phyloP scores from a whole-genome alignment of 371 early-diverging fungal genomes.

The Mortierella sp. region DNA sequence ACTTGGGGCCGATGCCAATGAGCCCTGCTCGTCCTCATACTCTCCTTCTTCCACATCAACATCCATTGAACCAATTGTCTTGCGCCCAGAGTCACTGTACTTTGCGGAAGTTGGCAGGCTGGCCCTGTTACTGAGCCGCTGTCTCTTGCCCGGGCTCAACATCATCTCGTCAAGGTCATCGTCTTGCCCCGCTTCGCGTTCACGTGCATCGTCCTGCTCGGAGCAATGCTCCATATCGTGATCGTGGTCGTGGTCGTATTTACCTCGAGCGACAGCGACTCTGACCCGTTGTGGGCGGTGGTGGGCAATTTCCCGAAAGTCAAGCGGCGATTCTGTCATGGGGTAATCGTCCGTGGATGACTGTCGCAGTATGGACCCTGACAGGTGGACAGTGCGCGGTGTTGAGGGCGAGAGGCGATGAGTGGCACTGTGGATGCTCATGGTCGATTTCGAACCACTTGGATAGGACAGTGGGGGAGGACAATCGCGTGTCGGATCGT shows the following conservation, averaged over 20 bases:
- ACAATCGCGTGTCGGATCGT: constrained; percentile 14
- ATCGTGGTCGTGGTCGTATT: constrained; percentile 13
- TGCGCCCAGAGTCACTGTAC: not conserved
- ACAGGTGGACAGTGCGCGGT: constrained; percentile 26
- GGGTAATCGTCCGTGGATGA: constrained; percentile 11
- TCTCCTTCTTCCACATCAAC: constrained; percentile 15
- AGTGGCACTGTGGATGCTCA: constrained; percentile 14
- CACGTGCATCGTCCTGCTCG: constrained; percentile 30
- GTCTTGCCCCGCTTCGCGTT: constrained; percentile 16
- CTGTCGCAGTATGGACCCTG: constrained; percentile 7
- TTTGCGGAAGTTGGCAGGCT: not conserved
- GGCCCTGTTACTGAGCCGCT: not conserved
- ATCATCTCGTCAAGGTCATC: constrained; percentile 16
- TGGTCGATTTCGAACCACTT: constrained; percentile 5
- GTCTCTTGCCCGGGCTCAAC: constrained; percentile 18
- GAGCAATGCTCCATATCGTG: constrained; percentile 45
- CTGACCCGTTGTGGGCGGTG: constrained; percentile 7
- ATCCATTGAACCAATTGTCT: not conserved
- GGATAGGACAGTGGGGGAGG: constrained; percentile 16
- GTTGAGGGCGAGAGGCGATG: constrained; percentile 29
- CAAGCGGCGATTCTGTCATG: constrained; percentile 37
- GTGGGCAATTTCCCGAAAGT: constrained; percentile 16
- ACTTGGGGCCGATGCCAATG: constrained; percentile 12
- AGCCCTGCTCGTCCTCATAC: not conserved
- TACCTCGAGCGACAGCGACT: not conserved